Evolutionary conservation across 2,329 filamentous ascomycete genomes (phyloP), one percentile per base, ranked within the genome.

Genomic region (Fusarium pseudonygamai): DNA sequence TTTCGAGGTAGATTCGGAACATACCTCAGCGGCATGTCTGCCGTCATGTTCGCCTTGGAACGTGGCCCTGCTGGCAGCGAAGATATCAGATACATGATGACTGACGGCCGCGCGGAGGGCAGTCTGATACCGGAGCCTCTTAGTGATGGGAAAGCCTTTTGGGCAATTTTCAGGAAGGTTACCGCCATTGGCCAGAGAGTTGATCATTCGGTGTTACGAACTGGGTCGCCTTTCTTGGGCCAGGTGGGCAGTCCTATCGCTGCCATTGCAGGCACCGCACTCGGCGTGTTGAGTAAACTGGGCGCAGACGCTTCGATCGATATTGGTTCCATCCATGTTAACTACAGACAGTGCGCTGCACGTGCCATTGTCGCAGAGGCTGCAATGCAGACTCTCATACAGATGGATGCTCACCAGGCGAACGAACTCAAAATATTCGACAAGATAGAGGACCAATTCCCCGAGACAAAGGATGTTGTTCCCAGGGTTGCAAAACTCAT

Each of bases 61-160:
- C 24, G 32, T 39, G 34, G 3, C 9, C 18, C 34, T 9, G 0
- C n/a, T 13, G 24, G 34, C 0, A n/a, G 11, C 4, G 32, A 37
- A 16, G 34, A 28, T 2, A 14, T 55, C 20, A 39, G 34, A 26
- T 55, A 55, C 11, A 39, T n/a, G 7, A 22, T 2, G 18, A 28
- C 24, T 11, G 15, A 9, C 0, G 50, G 34, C 24, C 20, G 13
- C 11, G 7, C 34, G 0, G 34, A 55, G 10, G 50, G 34, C 4
- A 39, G 24, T 10, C 3, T 11, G 22, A 24, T 1, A 11, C 14
- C 13, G 13, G 34, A 39, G 14, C 13, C 50, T 10, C 14, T n/a
- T 1, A 55, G 34, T n/a, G 34, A 55, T 18, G 24, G 14, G 1
- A 26, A 7, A 16, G 7, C 34, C 0, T 39, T 55, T 13, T 28